Evolutionary conservation across 2,329 filamentous ascomycete species (phyloP), one percentile per base, ranked within the genome.

Genomic region (Paecilomyces dactylethromorphus): DNA sequence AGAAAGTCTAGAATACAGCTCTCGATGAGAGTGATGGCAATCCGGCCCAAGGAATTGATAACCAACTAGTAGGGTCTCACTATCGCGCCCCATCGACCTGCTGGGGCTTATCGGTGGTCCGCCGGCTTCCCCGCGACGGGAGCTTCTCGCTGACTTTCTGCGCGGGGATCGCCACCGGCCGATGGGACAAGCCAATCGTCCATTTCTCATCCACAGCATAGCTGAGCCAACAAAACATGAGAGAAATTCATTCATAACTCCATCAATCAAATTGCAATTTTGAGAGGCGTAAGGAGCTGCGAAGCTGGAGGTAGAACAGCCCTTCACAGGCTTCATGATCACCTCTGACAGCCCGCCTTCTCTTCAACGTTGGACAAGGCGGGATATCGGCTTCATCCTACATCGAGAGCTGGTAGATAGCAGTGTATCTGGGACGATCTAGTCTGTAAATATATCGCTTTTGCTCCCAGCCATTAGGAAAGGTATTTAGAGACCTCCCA

Each of bases 151-250:
- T 3, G 29, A 53, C 22, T 26, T 54, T 11, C 53, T n/a, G 26
- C 26, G 65, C 73, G 73, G 73, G 68, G 71, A 73, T 76, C 73
- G 73, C 71, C 74, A 73, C 69, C 49, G 56, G 67, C 72, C 72
- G 72, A 72, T 61, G 59, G 15, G 33, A 56, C 26, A 29, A 29
- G 26, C 7, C 26, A 29, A 29, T 29, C 26, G 26, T 29, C 29
- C 5, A 21, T 39, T 39, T 50, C n/a, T 45, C 39, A 18, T 18
- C 39, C 8, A n/a, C 32, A 12, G 32, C 13, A 33, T 33, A 15
- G 35, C 35, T n/a, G 35, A 13, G 35, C 11, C 13, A 39, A 15
- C 35, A 39, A 13, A 39, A 13, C 13, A 39, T 13, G 8, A 15
- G 12, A 39, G 26, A 29, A 29, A 5, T 7, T 29, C 3, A 45